Base-by-base conservation (phyloP, 2,329 filamentous ascomycete genomes). In the Aspergillaceae sp. region DNA sequence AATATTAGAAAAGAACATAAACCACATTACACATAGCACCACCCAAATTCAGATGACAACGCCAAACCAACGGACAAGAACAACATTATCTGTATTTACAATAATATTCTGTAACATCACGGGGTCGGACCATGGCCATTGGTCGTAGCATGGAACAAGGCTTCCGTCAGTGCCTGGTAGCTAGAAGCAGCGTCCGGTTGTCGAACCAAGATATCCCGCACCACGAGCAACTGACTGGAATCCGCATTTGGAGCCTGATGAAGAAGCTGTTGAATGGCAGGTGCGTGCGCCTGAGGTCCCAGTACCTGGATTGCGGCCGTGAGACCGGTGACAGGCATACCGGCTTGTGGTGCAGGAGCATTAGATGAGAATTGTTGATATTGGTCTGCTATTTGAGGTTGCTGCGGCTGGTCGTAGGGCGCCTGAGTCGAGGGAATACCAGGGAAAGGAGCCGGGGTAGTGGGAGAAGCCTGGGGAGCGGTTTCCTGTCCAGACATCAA, bases 191-290 rank as follows among this genome's bases (percentile, higher is more conserved):
- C 79, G 26, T 75, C 76, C 0, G 81, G 79, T 45, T 88, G 82
- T 7, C 75, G 73, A 42, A 82, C 76, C 27, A 88, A 74, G 9
- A 91, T 82, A 35, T 77, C 74, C 43, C 78, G 75, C 51, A 96
- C 78, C 29, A 92, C 79, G 46, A 78, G 74, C 77, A 92, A 84
- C 60, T 94, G 86, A 10, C 77, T 70, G n/a, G 78, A 73, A 40
- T 82, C 75, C 73, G 86, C 87, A 42, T 78, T 76, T 19, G 76
- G 79, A 1, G 83, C 83, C 52, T 86, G 82, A 4, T 81, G 78
- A 40, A 88, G 71, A 4, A 90, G 69, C 55, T 88, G 84, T 27
- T 79, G 74, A 6, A 87, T 80, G 0, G 83, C 85, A 0, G 83
- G 79, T 10, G 79, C 78, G 26, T 71, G 72, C 8, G 83, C 77